Evolutionary conservation across 352 stramenopile species (phyloP), one percentile per base, ranked within the genome.

Genomic region (Hyaloperonospora arabidopsidis): DNA sequence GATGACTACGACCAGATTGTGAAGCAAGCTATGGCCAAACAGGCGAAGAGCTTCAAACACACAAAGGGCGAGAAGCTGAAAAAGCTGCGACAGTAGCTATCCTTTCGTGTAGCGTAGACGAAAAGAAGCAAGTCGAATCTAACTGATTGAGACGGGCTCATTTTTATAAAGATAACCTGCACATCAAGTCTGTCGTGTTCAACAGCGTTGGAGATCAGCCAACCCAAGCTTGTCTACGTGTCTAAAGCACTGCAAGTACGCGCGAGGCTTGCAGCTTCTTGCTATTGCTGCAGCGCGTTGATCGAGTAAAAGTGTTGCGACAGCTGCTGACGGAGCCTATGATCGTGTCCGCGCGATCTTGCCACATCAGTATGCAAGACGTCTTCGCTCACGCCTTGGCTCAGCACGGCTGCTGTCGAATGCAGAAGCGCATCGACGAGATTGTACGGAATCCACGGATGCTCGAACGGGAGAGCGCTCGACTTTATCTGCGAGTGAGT

Each of bases 1-100:
- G 81, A 89, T 52, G 77, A 89, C 61, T 89, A 89, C 59, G 79
- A 87, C 11, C 49, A 63, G 59, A 81, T 89, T 61, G 73, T 89
- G 50, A 67, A 71, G 39, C 64, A 87, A 10, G 76, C 79, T 22
- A 65, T 85, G 50, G 66, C 65, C n/a, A 79, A 86, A 49, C 75
- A 85, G 48, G 59, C 76, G 17, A 55, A 63, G 21, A 43, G 32
- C 3, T 48, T 17, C 21, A 65, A 68, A 40, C 49, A 50, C 18
- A 49, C 43, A 43, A 57, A 61, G 38, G 45, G 43, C n/a, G 67
- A 66, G 25, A 66, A 67, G 46, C 49, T 59, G 49, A 78, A 83
- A 60, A 79, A 84, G 56, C 54, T 48, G 22, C 52, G 65, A 22
- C 59, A 52, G 51, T 61, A 54, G 59, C 68, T 60, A 41, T 17